These are phyloP conservation scores for Candida coquimbonensis DNA, from an alignment of 805 yeast species.

Conservation along the genomic window DNA sequence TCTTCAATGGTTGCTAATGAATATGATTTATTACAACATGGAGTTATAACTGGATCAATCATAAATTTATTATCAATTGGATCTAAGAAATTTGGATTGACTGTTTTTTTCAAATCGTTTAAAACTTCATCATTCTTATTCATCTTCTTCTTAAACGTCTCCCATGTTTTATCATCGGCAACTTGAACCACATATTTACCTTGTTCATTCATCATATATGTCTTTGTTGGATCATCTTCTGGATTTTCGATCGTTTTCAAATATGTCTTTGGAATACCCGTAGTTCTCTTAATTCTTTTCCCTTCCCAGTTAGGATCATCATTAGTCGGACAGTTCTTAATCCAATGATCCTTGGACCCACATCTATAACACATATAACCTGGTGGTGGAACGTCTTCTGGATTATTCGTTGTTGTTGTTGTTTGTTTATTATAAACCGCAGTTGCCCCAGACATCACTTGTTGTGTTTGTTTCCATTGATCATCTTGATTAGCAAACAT, in stretches of 20 bases:
- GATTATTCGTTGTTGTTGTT: conserved; percentile 22
- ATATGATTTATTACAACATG: conserved; percentile 62
- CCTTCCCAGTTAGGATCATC: conserved; percentile 93
- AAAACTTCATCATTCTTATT: conserved; percentile 17
- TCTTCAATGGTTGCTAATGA: conserved; percentile 61
- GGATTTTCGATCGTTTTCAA: conserved; percentile 82
- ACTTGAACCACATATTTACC: conserved; percentile 96
- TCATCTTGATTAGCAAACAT: conserved; percentile 93
- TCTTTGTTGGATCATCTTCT: conserved; percentile 50
- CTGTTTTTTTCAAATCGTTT: conserved; percentile 22
- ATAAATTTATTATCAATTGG: conserved; percentile 63
- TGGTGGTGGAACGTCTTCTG: conserved; percentile 84
- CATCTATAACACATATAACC: conserved; percentile 95
- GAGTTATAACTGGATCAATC: conserved; percentile 69
- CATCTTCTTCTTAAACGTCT: conserved; percentile 63
- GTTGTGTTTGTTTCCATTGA: conserved; percentile 94
- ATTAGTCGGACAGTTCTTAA: conserved; percentile 90
- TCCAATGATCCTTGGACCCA: conserved; percentile 95
- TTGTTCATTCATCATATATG: conserved; percentile 83
- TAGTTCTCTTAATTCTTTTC: conserved; percentile 81
- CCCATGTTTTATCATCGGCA: conserved; percentile 92
- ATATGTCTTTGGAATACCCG: conserved; percentile 95
- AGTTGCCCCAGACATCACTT: conserved; percentile 78
- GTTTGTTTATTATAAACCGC: conserved; percentile 54
- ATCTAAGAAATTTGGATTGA: conserved; percentile 58